A percentile compares a stretch with the other conserved stretches of the same genome.
Conservation (phyloP, 2,329 filamentous ascomycete genomes). For the Talaromyces sp. region DNA sequence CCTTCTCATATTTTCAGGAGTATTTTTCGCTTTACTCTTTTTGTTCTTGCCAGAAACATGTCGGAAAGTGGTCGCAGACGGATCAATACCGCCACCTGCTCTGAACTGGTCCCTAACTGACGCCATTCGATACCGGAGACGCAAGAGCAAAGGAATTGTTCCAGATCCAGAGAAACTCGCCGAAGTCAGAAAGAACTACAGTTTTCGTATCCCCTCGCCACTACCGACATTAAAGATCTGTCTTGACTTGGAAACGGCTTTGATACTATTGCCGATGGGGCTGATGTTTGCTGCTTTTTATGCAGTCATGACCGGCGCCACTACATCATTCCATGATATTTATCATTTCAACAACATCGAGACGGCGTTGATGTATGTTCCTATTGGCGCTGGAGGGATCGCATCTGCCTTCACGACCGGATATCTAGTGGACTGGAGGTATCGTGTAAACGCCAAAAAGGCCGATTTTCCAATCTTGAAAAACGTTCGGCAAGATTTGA, state of each 20-base stretch:
- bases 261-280: constrained; percentile 35
- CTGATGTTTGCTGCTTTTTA: constrained; percentile 48
- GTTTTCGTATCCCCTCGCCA: constrained; percentile 32
- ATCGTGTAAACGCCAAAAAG: constrained; percentile 27
- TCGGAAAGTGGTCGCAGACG: constrained; percentile 33
- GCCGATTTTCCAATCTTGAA: constrained; percentile 28
- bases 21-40: constrained; percentile 30
- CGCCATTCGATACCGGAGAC: constrained; percentile 19
- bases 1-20: constrained; percentile 42
- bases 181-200: constrained; percentile 14
- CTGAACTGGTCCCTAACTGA: constrained; percentile 21
- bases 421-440: constrained; percentile 40
- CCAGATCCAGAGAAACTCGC: constrained; percentile 10
- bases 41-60: constrained; percentile 33
- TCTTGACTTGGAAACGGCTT: constrained; percentile 30
- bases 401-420: constrained; percentile 36
- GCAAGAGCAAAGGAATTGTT: constrained; percentile 7
- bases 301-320: constrained; percentile 42
- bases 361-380: constrained; percentile 39
- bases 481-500: constrained; percentile 31
- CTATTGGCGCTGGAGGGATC: constrained; percentile 36
- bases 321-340: constrained; percentile 23
- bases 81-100: constrained; percentile 19
- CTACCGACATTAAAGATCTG: constrained; percentile 33
- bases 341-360: constrained; percentile 39